Evolutionary conservation across 768 basidiomycete genomes (phyloP), one percentile per base, ranked within the genome.

Genomic region (Russula brevipes): DNA sequence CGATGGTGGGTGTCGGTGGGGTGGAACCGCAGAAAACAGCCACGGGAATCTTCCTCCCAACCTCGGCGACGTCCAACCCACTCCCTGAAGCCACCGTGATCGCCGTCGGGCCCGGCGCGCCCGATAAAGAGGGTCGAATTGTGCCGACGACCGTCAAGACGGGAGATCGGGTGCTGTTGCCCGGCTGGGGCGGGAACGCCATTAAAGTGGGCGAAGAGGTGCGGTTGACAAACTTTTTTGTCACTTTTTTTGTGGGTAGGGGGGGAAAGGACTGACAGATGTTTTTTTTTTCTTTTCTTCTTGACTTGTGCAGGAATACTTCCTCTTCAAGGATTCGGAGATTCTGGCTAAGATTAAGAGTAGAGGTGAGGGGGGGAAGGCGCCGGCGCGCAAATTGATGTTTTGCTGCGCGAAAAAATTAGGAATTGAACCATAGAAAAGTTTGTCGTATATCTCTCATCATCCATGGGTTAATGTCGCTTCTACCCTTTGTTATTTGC

Each of bases 131-230:
- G 2, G 96, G 96, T 39, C 73, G 79, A 11, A 57, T 96, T 9
- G 76, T 88, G 17, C 89, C 93, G 3, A 84, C 87, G 6, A 73
- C 78, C 17, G 95, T 98, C 52, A 85, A 88, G 77, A 81, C 89
- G 17, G 96, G 96, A 44, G 97, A 98, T 78, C 82, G 90, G 10
- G 95, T 98, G 16, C 80, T 99, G 56, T 79, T 99, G 4, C 96
- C 97, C 12, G 92, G 91, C 5, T 99, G 96, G 91, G 97, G 97
- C 57, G 97, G 97, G 11, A 94, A 87, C 72, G 74, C 91, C 16
- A 94, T 99, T 76, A 99, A 99, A 78, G 85, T 98, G 53, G 95
- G 94, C 45, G 97, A 98, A 31, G 95, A 98, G 74, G 96, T 94
- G 71, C 63, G 89, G 41, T 42, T 39, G 4, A 10, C 41, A 16